Evolutionary conservation across 768 basidiomycete genomes (phyloP), one percentile per base, ranked within the genome.

Genomic region (Xerocomus spinulosus): DNA sequence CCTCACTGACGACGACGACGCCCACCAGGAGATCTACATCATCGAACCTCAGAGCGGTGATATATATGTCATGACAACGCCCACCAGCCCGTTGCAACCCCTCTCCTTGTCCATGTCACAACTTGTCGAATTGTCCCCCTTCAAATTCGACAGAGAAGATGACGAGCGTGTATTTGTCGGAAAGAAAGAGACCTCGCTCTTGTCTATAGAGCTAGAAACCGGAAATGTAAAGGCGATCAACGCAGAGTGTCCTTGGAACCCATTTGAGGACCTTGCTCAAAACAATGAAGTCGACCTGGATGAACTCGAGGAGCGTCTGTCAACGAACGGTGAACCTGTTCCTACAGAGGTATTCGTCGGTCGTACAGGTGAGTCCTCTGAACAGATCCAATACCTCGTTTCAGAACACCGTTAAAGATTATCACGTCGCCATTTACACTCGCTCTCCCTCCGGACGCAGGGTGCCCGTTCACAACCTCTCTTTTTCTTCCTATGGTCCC

Each of bases 11-110:
- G 83, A 84, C 53, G 76, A 78, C 40, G 63, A 70, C 46, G 60
- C 67, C 1, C 65, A 70, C 23, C 79, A 81, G 57, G 90, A 92
- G 63, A 79, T 86, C 36, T 98, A 95, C 68, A 85, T 97, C 51
- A 88, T 97, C 44, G 95, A 97, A 61, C 95, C 95, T 0, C 88
- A 93, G 72, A 85, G 88, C 5, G 95, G 95, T 7, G 87, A 92
- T 59, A 89, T 98, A 55, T 98, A 88, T 65, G 82, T 96, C 50
- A 83, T 91, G 71, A 69, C 82, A 6, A 77, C 80, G 0, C 82
- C 83, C 1, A 74, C 75, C 13, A 78, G 77, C 42, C 80, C 85
- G 2, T 76, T 97, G 34, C 85, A 92, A 59, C 89, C 87, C 40
- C 85, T 99, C 52, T 92, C 93, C 1, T 80, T 96, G 53, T 83